Evolutionary conservation across 2,329 filamentous ascomycete genomes (phyloP).

Genomic region (Colletotrichum karsti): DNA sequence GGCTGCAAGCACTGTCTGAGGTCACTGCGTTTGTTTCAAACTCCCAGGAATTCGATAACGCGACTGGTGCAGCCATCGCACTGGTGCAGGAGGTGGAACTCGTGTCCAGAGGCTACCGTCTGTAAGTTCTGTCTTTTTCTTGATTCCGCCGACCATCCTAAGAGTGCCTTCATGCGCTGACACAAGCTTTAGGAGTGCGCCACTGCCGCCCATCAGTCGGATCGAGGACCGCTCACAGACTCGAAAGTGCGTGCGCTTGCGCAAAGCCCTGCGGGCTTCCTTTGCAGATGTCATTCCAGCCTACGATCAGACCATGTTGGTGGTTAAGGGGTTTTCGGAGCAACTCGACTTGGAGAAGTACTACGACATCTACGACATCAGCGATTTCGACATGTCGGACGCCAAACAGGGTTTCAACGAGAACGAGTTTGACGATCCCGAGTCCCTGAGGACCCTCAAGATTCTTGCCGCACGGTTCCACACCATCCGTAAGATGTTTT

Average conservation of each 20-base stretch:
- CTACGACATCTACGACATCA: constrained; percentile 88
- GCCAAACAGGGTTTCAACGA: constrained; percentile 71
- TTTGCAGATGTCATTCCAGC: constrained; percentile 76
- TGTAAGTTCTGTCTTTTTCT: constrained; percentile 60
- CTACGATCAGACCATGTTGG: constrained; percentile 75
- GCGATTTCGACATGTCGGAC: constrained; percentile 75
- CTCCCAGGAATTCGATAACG: constrained; percentile 83
- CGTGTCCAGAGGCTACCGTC: constrained; percentile 87
- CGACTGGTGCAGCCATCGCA: constrained; percentile 77
- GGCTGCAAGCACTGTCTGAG: constrained; percentile 77
- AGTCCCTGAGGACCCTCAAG: constrained; percentile 83
- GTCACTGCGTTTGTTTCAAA: constrained; percentile 75
- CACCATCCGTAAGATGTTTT: constrained; percentile 81
- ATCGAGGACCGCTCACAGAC: constrained; percentile 85
- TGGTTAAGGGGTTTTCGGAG: constrained; percentile 78
- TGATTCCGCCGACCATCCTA: background rate
- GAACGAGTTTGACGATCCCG: constrained; percentile 76
- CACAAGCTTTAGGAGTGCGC: constrained; percentile 72
- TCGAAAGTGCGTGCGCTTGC: constrained; percentile 81
- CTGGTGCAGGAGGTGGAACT: constrained; percentile 96
- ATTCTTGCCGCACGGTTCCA: constrained; percentile 83
- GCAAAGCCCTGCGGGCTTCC: constrained; percentile 76
- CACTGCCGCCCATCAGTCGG: constrained; percentile 89
- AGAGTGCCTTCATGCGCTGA: constrained; percentile 14
- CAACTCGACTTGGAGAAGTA: constrained; percentile 89